These are phyloP conservation scores for Myrica gale DNA, from an alignment of 306 rosid species.

Conservation along the genomic window DNA sequence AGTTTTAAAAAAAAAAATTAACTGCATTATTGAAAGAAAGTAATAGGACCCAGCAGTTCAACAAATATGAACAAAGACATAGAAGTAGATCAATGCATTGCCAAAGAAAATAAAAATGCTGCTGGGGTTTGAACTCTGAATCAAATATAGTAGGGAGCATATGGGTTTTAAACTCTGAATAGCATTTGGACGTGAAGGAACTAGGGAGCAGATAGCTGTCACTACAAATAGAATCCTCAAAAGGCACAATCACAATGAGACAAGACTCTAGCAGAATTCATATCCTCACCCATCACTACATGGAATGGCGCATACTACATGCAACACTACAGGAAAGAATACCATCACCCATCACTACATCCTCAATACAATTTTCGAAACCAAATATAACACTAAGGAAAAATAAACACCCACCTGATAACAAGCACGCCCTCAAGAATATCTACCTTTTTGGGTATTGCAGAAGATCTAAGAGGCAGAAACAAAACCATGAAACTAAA, in stretches of 20 bases:
- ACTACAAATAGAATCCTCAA: neutral
- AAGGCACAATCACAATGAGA: neutral
- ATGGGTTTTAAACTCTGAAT: neutral
- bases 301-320: conserved; percentile 83
- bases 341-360: conserved; percentile 16
- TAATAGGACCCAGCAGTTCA: conserved; percentile 6
- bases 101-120: neutral
- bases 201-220: neutral
- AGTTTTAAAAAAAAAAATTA: neutral
- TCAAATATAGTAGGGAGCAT: neutral
- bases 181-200: neutral
- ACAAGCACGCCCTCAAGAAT: conserved; percentile 93
- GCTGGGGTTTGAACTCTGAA: neutral
- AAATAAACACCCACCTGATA: conserved; percentile 48
- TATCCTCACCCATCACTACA: too few relatives aligned
- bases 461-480: conserved; percentile 66
- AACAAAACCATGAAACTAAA: conserved; percentile 5
- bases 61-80: neutral
- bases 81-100: conserved; percentile 4
- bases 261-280: neutral
- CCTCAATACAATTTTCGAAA: conserved; percentile 1
- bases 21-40: neutral
- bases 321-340: conserved; percentile 61
- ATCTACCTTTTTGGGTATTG: conserved; percentile 91
- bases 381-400: neutral